These are phyloP conservation scores for Lachancea kluyveri DNA, from an alignment of 805 yeast species.

Conservation along the genomic window DNA sequence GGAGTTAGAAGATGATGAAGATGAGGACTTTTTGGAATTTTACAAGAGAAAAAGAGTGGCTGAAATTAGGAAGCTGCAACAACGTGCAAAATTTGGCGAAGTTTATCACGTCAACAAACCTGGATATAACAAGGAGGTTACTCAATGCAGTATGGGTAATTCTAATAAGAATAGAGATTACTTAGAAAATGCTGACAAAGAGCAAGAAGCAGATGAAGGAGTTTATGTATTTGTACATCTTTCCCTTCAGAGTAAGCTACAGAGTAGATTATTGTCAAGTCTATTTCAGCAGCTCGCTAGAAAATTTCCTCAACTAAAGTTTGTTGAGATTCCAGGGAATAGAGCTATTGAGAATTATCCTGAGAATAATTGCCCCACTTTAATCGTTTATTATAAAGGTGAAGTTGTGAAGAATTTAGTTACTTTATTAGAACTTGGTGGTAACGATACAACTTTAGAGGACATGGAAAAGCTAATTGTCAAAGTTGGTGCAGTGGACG, in stretches of 20 bases:
- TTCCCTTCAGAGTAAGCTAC: slow-evolving; percentile 59
- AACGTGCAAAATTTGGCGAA: slow-evolving; percentile 59
- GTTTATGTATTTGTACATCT: slow-evolving; percentile 72
- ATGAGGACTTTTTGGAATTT: slow-evolving; percentile 76
- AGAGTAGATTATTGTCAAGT: slow-evolving; percentile 63
- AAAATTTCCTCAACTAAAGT: slow-evolving; percentile 75
- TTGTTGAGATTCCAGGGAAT: slow-evolving; percentile 85
- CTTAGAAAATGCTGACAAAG: slow-evolving; percentile 3
- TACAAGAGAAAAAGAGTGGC: slow-evolving; percentile 73
- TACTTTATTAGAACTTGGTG: slow-evolving; percentile 78
- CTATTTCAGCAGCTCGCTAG: slow-evolving; percentile 53
- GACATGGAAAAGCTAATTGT: slow-evolving; percentile 76
- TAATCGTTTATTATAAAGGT: slow-evolving; percentile 72
- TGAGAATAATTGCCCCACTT: slow-evolving; percentile 83
- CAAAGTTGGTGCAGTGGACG: slow-evolving; percentile 56
- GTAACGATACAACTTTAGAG: slow-evolving; percentile 59
- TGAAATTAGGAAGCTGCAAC: slow-evolving; percentile 59
- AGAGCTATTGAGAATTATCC: slow-evolving; percentile 94
- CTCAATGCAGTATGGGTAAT: slow-evolving; percentile 65
- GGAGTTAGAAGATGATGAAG: slow-evolving; percentile 86
- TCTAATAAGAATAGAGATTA: not conserved
- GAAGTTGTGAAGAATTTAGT: slow-evolving; percentile 76
- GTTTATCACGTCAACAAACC: slow-evolving; percentile 79
- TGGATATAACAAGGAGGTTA: slow-evolving; percentile 80
- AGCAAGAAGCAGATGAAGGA: slow-evolving; percentile 22